Conservation (phyloP, 1,284 basidiomycete species). For the Ceratobasidium sp. region DNA sequence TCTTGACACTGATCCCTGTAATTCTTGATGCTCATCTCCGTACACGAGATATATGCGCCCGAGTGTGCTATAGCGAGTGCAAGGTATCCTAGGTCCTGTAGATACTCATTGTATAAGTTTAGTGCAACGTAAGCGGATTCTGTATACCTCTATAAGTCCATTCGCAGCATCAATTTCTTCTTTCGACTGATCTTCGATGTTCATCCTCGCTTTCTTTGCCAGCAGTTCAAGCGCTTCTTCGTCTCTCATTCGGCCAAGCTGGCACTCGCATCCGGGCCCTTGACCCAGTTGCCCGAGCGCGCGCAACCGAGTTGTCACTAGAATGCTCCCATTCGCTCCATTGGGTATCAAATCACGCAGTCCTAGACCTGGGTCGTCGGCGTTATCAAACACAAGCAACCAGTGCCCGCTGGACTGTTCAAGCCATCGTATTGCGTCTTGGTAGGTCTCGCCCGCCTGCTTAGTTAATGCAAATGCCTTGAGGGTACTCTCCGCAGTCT, state of each 20-base stretch:
- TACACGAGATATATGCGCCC: constrained; percentile 18
- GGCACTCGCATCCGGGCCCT: not conserved
- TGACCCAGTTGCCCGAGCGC: not conserved
- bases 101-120: not conserved
- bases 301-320: constrained; percentile 29
- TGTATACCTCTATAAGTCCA: not conserved
- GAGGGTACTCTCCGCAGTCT: not conserved
- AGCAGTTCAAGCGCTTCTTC: constrained; percentile 5
- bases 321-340: not conserved
- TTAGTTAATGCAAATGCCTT: not conserved
- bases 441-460: not conserved
- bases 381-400: constrained; percentile 35
- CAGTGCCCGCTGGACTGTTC: not conserved
- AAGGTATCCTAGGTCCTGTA: not conserved
- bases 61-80: constrained; percentile 26
- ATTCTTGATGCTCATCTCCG: not conserved
- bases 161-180: not conserved
- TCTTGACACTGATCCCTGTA: constrained; percentile 1
- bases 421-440: constrained; percentile 9
- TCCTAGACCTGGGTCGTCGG: constrained; percentile 5
- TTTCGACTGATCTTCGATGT: not conserved
- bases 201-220: not conserved
- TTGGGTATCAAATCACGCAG: constrained; percentile 18
- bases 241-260: not conserved
- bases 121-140: not conserved